Conservation (phyloP, 768 basidiomycete genomes). For the Termitomyces heimii region DNA sequence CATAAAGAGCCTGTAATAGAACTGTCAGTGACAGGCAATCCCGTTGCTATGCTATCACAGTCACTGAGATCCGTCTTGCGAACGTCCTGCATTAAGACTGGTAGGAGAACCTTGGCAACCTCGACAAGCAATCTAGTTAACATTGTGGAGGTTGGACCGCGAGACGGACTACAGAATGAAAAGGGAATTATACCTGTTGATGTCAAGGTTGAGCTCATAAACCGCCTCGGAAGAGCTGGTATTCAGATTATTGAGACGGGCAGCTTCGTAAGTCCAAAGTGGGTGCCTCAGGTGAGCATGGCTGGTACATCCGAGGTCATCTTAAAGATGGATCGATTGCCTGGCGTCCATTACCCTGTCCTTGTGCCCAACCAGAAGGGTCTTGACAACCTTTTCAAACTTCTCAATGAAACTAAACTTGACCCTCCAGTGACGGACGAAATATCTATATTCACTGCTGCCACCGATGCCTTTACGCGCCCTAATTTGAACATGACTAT, state of each 20-base stretch:
- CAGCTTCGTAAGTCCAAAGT: slow-evolving; percentile 89
- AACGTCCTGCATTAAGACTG: slow-evolving; percentile 22
- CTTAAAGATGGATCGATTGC: too few relatives aligned
- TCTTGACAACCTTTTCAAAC: too few relatives aligned
- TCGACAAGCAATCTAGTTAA: slow-evolving; percentile 35
- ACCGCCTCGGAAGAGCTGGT: slow-evolving; percentile 66
- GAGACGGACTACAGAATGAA: slow-evolving; percentile 93
- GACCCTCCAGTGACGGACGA: too few relatives aligned
- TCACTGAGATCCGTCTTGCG: slow-evolving; percentile 8
- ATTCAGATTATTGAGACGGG: slow-evolving; percentile 72
- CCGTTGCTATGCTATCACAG: slow-evolving; percentile 1
- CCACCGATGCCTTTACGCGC: too few relatives aligned
- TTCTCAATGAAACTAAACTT: too few relatives aligned
- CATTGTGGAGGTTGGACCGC: slow-evolving; percentile 87
- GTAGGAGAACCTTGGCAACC: slow-evolving; percentile 15
- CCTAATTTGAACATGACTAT: too few relatives aligned
- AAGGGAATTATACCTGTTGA: slow-evolving; percentile 63
- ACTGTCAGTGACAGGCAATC: not conserved
- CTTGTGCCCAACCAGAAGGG: too few relatives aligned
- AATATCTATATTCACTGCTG: too few relatives aligned
- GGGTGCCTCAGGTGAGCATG: slow-evolving; percentile 85
- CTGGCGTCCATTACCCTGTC: too few relatives aligned
- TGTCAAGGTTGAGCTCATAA: slow-evolving; percentile 76
- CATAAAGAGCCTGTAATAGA: slow-evolving; percentile 2
- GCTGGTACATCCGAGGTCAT: too few relatives aligned